Conservation (phyloP, 352 stramenopile species). For the Phytophthora sansomeana region DNA sequence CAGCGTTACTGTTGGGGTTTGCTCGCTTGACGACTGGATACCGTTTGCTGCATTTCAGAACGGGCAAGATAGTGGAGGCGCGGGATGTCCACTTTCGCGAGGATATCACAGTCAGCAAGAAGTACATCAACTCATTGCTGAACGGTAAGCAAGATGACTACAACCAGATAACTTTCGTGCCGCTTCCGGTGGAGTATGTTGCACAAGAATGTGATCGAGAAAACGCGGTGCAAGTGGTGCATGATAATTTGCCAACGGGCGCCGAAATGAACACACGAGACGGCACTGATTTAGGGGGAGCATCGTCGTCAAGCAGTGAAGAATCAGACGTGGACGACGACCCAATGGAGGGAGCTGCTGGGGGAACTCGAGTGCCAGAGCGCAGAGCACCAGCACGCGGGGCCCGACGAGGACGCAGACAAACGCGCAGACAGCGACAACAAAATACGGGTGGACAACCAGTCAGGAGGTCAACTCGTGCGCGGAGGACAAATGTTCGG, state of each 20-base stretch:
- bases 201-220: neutral
- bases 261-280: too few species aligned
- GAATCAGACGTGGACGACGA: too few species aligned
- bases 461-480: neutral
- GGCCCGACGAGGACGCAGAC: neutral
- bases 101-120: constrained; percentile 3
- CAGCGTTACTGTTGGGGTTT: constrained; percentile 8
- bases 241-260: too few species aligned
- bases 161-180: neutral
- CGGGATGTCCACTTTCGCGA: constrained; percentile 4
- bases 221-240: neutral
- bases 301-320: neutral
- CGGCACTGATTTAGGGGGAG: too few species aligned
- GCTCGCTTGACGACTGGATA: constrained; percentile 1
- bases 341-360: too few species aligned
- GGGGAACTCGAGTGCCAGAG: too few species aligned
- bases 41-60: constrained; percentile 5
- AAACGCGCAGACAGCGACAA: neutral
- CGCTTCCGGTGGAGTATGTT: constrained; percentile 1
- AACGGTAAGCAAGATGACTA: neutral
- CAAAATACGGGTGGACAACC: too few species aligned
- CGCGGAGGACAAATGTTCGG: neutral
- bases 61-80: constrained; percentile 4
- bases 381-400: too few species aligned
- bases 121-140: constrained; percentile 2